These are phyloP conservation scores for Metschnikowia koreensis DNA, from an alignment of 805 yeast genomes.

Conservation along the genomic window DNA sequence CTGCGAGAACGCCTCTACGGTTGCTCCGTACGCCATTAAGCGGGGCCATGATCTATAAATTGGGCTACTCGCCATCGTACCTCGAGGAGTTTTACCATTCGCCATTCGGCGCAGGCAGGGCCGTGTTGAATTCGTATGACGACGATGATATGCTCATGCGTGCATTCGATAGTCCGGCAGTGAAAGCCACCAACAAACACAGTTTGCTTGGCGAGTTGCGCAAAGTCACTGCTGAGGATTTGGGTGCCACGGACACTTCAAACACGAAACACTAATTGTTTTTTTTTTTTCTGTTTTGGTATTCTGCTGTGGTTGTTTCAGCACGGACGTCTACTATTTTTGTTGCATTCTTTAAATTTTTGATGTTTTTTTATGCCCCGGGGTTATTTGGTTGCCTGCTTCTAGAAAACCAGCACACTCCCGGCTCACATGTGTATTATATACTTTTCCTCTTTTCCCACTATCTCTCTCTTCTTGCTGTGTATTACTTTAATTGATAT, in stretches of 20 bases:
- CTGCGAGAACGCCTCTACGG: slow-evolving; percentile 35
- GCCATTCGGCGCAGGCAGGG: slow-evolving; percentile 20
- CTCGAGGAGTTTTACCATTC: slow-evolving; percentile 67
- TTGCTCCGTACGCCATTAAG: slow-evolving; percentile 40
- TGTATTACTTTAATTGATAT: slow-evolving; percentile 2
- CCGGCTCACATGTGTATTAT: not conserved
- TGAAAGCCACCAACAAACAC: slow-evolving; percentile 1
- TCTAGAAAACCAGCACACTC: not conserved
- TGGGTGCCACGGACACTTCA: not conserved
- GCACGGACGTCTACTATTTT: not conserved
- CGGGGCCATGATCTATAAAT: slow-evolving; percentile 46
- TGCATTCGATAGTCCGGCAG: slow-evolving; percentile 33
- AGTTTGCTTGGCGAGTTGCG: slow-evolving; percentile 15
- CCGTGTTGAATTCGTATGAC: slow-evolving; percentile 37
- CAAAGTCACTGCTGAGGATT: slow-evolving; percentile 5
- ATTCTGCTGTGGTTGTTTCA: not conserved
- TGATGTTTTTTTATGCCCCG: not conserved
- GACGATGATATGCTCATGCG: slow-evolving; percentile 47
- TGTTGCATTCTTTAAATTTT: not conserved
- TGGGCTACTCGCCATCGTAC: slow-evolving; percentile 67
- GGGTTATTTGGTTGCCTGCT: not conserved
- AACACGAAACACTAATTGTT: slow-evolving; percentile 6
- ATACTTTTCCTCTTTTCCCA: not conserved
- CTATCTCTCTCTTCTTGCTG: not conserved
- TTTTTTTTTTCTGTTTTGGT: not conserved